These are phyloP conservation scores for Paraphaeosphaeria minitans DNA, from an alignment of 2,329 filamentous ascomycete genomes.

Conservation along the genomic window DNA sequence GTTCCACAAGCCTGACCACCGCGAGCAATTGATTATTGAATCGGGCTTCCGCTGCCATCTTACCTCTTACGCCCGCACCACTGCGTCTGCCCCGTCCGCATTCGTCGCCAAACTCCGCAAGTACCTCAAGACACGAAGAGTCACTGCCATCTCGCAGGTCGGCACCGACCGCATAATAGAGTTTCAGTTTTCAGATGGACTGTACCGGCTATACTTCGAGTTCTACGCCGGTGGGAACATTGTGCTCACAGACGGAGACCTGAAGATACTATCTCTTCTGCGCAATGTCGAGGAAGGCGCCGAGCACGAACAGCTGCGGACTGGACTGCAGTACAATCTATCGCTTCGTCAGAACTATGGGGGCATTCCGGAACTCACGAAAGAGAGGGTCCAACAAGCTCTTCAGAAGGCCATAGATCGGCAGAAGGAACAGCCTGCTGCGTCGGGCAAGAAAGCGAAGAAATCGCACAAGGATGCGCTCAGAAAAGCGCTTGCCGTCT, in stretches of 20 bases:
- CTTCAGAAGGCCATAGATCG: constrained; percentile 69
- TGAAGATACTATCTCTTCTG: constrained; percentile 80
- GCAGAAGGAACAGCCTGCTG: constrained; percentile 57
- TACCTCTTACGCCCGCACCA: constrained; percentile 86
- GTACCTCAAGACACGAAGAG: constrained; percentile 81
- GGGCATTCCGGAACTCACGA: constrained; percentile 75
- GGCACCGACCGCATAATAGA: constrained; percentile 94
- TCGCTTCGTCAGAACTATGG: constrained; percentile 82
- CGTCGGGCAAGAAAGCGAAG: constrained; percentile 68
- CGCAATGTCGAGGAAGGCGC: constrained; percentile 80
- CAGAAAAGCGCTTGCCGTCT: constrained; percentile 78
- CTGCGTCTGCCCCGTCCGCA: constrained; percentile 78
- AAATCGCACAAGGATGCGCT: constrained; percentile 76
- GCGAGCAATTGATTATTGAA: constrained; percentile 90
- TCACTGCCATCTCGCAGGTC: constrained; percentile 81
- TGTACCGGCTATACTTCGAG: constrained; percentile 86
- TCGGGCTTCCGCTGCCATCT: constrained; percentile 95
- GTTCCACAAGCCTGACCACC: constrained; percentile 86
- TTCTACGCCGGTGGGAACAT: constrained; percentile 97
- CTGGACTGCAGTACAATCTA: constrained; percentile 79
- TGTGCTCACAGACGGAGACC: constrained; percentile 82
- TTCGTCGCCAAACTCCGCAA: constrained; percentile 89
- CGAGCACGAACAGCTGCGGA: constrained; percentile 80
- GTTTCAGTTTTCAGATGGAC: constrained; percentile 88
- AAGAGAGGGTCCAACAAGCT: constrained; percentile 71